These are phyloP conservation scores for Mucor circinelloides DNA, from an alignment of 371 early-diverging fungal genomes.

Conservation along the genomic window DNA sequence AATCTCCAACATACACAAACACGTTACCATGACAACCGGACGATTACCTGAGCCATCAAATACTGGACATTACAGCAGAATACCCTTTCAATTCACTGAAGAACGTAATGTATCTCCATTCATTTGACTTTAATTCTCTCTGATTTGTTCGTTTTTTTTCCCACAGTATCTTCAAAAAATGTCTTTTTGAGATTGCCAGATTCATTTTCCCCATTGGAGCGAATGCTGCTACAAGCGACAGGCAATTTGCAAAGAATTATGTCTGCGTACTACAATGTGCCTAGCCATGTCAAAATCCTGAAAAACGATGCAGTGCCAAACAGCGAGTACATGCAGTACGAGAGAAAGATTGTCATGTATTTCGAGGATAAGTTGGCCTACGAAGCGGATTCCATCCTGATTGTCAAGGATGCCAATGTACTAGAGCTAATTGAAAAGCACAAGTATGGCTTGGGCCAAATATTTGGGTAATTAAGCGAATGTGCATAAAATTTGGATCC, in stretches of 20 bases:
- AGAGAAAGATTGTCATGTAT: slow-evolving; percentile 44
- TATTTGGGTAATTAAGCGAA: slow-evolving; percentile 37
- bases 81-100: slow-evolving; percentile 47
- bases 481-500: not conserved
- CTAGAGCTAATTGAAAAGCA: slow-evolving; percentile 45
- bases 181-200: slow-evolving; percentile 44
- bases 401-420: slow-evolving; percentile 36
- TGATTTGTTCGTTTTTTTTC: slow-evolving; percentile 1
- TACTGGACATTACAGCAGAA: slow-evolving; percentile 28
- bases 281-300: slow-evolving; percentile 44
- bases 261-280: slow-evolving; percentile 50
- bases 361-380: slow-evolving; percentile 43
- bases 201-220: slow-evolving; percentile 42
- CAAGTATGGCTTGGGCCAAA: slow-evolving; percentile 51
- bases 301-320: slow-evolving; percentile 27
- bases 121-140: not conserved
- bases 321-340: slow-evolving; percentile 26
- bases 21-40: slow-evolving; percentile 1
- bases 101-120: slow-evolving; percentile 28
- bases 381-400: slow-evolving; percentile 46
- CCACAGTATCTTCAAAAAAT: slow-evolving; percentile 42
- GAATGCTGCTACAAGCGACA: slow-evolving; percentile 46
- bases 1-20: not conserved
- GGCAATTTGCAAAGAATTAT: slow-evolving; percentile 49
- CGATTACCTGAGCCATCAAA: slow-evolving; percentile 24